phyloP scores from a whole-genome alignment of 495 filamentous ascomycete genomes.

The Trichoderma virens region DNA sequence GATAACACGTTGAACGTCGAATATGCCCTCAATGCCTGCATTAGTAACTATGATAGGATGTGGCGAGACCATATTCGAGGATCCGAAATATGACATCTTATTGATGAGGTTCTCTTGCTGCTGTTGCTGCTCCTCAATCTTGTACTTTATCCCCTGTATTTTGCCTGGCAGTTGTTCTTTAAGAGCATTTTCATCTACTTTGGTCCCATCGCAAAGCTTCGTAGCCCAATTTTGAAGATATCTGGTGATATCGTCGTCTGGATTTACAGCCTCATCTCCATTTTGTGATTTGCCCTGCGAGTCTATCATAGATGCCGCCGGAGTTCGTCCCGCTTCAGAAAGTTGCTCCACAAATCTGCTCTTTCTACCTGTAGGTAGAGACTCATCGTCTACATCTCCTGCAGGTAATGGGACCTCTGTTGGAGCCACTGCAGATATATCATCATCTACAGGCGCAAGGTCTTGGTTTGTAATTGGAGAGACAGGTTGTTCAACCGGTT shows the following conservation, averaged over 20 bases:
- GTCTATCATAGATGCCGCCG: constrained; percentile 9
- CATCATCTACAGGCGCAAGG: not conserved
- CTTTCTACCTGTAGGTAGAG: not conserved
- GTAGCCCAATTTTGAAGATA: not conserved
- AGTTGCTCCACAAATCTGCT: constrained; percentile 5
- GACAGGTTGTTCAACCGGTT: not conserved
- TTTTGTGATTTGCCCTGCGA: not conserved
- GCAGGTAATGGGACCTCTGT: not conserved
- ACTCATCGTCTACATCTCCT: not conserved
- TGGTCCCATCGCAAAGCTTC: not conserved
- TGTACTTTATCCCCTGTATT: not conserved
- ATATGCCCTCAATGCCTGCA: constrained; percentile 31
- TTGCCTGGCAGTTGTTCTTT: not conserved
- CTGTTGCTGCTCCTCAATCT: not conserved
- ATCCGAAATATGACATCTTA: constrained; percentile 9
- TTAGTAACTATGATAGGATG: constrained; percentile 33
- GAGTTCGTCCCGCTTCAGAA: constrained; percentile 12
- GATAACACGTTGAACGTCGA: constrained; percentile 36
- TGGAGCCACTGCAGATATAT: not conserved
- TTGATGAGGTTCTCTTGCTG: not conserved
- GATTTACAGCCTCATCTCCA: not conserved
- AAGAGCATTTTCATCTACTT: not conserved
- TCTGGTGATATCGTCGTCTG: not conserved
- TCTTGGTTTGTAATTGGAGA: not conserved
- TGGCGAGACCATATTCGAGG: constrained; percentile 28